phyloP scores from a whole-genome alignment of 805 yeast genomes.

The Saturnispora mendoncae region DNA sequence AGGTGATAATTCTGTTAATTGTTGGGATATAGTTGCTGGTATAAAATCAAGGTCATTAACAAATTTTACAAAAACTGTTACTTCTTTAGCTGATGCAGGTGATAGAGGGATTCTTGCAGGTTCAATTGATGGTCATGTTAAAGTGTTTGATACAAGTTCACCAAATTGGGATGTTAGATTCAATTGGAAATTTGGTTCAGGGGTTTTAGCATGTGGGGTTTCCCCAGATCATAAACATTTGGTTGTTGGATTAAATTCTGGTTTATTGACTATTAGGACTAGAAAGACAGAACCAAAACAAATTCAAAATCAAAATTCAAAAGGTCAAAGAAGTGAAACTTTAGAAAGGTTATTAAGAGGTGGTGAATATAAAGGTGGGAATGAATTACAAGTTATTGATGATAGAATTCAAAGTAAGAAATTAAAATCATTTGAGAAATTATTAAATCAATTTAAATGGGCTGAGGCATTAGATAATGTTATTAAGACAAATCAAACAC shows the following conservation, averaged over 20 bases:
- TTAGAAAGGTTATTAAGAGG: constrained; percentile 84
- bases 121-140: constrained; percentile 94
- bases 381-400: constrained; percentile 62
- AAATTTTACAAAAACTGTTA: constrained; percentile 90
- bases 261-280: constrained; percentile 81
- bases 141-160: constrained; percentile 74
- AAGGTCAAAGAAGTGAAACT: constrained; percentile 45
- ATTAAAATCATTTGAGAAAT: constrained; percentile 72
- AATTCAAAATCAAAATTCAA: constrained; percentile 30
- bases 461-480: constrained; percentile 86
- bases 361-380: constrained; percentile 82
- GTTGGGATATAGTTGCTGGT: constrained; percentile 88
- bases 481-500: constrained; percentile 52
- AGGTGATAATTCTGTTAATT: constrained; percentile 71
- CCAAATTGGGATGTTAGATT: constrained; percentile 79
- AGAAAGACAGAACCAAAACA: constrained; percentile 50
- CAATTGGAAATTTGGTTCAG: constrained; percentile 96
- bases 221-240: constrained; percentile 85
- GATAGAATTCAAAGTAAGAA: constrained; percentile 52
- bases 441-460: constrained; percentile 85
- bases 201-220: constrained; percentile 81
- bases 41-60: constrained; percentile 59
- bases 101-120: constrained; percentile 84
- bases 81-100: constrained; percentile 67
- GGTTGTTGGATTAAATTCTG: constrained; percentile 87